A percentile compares a stretch with the other conserved stretches of the same genome.
Evolutionary conservation across 2,329 filamentous ascomycete species (phyloP).

Genomic region (Claviceps monticola): DNA sequence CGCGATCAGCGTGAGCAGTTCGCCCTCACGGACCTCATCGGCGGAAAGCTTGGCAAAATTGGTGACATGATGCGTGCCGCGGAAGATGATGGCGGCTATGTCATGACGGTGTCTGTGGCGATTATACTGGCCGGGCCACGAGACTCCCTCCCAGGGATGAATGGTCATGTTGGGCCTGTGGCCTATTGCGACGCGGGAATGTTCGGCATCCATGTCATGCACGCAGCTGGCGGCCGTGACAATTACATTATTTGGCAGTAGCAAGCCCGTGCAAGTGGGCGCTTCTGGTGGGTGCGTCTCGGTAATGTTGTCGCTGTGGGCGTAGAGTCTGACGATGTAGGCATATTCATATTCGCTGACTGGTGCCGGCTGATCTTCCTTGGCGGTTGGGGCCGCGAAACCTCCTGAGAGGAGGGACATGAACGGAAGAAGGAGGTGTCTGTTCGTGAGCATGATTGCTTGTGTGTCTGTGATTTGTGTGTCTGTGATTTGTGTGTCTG

Average conservation of each 20-base stretch:
- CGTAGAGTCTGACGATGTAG: constrained; percentile 1
- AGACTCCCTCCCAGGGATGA: neutral
- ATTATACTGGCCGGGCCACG: neutral
- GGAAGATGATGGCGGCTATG: constrained; percentile 1
- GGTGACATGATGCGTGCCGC: neutral
- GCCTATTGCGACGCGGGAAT: neutral
- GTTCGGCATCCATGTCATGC: neutral
- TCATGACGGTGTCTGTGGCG: neutral
- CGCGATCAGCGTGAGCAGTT: too few relatives aligned
- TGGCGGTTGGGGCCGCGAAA: neutral
- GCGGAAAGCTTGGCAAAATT: neutral
- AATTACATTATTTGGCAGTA: neutral
- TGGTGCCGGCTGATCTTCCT: neutral
- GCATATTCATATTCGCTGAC: neutral
- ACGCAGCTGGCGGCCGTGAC: constrained; percentile 4
- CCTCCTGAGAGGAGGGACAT: neutral
- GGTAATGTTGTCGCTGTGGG: neutral
- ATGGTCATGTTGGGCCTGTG: neutral
- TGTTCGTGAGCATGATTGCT: neutral
- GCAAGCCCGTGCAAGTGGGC: neutral
- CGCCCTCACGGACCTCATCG: neutral
- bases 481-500: neutral
- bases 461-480: neutral
- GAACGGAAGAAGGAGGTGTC: neutral
- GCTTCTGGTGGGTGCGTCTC: neutral